These are phyloP conservation scores for Dicorynia guianensis DNA, from an alignment of 306 rosid species.

Conservation along the genomic window DNA sequence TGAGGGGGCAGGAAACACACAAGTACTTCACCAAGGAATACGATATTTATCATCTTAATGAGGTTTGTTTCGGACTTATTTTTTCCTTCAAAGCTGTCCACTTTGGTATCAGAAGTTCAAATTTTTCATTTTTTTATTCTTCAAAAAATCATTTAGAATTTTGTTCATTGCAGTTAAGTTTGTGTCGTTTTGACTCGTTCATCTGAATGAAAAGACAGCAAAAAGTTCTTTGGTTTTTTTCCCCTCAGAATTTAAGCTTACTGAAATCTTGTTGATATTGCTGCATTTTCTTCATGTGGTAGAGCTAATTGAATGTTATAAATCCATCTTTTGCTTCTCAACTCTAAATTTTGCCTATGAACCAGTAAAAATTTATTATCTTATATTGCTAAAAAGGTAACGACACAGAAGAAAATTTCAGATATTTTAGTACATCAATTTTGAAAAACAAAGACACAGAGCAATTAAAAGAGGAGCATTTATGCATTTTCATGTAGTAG, in stretches of 20 bases:
- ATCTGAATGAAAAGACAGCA: neutral
- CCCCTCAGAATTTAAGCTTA: neutral
- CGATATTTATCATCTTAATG: constrained; percentile 78
- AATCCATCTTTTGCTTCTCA: neutral
- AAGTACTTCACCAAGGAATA: constrained; percentile 91
- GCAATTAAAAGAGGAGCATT: neutral
- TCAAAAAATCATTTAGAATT: constrained; percentile 12
- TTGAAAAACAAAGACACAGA: constrained; percentile 20
- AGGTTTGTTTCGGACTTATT: constrained; percentile 63
- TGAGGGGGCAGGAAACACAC: constrained; percentile 81
- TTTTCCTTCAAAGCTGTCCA: neutral
- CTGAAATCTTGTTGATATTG: neutral
- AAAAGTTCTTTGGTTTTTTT: neutral
- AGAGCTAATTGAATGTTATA: neutral
- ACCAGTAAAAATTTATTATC: neutral
- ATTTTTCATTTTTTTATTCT: constrained; percentile 1
- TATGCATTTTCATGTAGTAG: neutral
- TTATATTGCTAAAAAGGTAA: neutral
- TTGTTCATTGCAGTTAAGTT: neutral
- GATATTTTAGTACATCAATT: neutral
- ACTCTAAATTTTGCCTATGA: neutral
- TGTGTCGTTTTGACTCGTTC: neutral
- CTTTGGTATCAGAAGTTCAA: neutral
- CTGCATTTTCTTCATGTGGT: neutral
- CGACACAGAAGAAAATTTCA: neutral